phyloP scores from a whole-genome alignment of 768 basidiomycete species.

The Daedaleopsis nitida region DNA sequence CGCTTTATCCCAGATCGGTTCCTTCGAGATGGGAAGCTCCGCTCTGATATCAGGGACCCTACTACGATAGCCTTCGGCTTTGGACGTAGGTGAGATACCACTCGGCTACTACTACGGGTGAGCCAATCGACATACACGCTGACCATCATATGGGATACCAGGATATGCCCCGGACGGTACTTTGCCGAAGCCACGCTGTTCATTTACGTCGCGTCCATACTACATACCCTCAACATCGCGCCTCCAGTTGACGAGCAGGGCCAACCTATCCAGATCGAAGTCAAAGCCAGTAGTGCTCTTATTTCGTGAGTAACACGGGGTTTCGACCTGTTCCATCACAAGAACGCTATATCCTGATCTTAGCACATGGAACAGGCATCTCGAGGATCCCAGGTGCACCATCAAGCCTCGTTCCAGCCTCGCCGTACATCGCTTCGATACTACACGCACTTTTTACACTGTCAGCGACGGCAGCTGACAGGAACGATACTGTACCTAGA shows the following conservation, averaged over 20 bases:
- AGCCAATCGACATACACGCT: neutral
- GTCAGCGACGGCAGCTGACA: no score
- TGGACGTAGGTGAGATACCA: slow-evolving; percentile 13
- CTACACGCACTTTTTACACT: no score
- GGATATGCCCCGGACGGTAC: slow-evolving; percentile 12
- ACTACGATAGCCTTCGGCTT: slow-evolving; percentile 14
- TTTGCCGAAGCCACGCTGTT: slow-evolving; percentile 11
- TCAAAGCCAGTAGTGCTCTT: neutral
- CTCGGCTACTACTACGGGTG: slow-evolving; percentile 26
- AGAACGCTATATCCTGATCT: neutral
- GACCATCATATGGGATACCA: neutral
- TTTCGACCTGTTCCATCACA: no score
- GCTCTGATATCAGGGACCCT: slow-evolving; percentile 11
- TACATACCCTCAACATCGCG: slow-evolving; percentile 9
- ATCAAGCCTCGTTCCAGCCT: neutral
- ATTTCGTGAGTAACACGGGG: neutral
- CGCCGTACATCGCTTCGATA: no score
- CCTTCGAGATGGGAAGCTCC: slow-evolving; percentile 13
- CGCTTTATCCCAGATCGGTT: slow-evolving; percentile 18
- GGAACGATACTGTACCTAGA: no score
- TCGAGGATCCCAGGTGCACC: neutral
- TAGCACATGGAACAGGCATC: neutral
- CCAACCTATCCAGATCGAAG: slow-evolving; percentile 8
- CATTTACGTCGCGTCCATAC: slow-evolving; percentile 11
- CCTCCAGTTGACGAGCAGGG: neutral